A percentile compares a stretch with the other conserved stretches of the same genome.
Conservation (phyloP, 176 grass and related monocot species). For the Poa pratensis region DNA sequence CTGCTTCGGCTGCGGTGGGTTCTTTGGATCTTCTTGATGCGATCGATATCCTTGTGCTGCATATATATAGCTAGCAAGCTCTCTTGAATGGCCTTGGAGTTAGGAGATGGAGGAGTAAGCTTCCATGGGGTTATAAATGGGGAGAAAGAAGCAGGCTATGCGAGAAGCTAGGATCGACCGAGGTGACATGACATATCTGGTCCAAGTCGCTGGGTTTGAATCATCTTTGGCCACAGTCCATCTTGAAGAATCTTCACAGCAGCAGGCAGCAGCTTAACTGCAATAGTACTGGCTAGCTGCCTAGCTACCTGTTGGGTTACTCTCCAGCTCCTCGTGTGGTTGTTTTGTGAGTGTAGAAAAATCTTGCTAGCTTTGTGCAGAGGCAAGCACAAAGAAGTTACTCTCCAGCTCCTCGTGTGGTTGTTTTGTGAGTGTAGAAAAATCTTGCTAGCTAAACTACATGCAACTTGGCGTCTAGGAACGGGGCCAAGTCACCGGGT, state of each 20-base stretch:
- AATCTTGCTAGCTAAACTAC: not conserved
- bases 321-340: not conserved
- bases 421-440: not conserved
- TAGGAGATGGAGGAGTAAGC: slow-evolving; percentile 18
- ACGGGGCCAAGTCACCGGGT: not conserved
- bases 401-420: not conserved
- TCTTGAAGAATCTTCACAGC: slow-evolving; percentile 42
- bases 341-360: not conserved
- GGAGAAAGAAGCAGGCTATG: slow-evolving; percentile 31
- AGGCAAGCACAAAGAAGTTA: no score
- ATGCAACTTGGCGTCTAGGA: not conserved
- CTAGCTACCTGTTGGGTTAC: not conserved
- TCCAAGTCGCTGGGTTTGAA: slow-evolving; percentile 67
- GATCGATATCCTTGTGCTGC: not conserved
- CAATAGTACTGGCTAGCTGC: not conserved
- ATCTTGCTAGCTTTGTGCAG: no score
- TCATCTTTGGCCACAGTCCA: slow-evolving; percentile 19
- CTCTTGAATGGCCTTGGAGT: slow-evolving; percentile 5
- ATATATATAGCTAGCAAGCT: not conserved
- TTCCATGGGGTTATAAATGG: slow-evolving; percentile 33
- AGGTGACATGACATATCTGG: slow-evolving; percentile 31
- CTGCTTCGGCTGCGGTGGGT: not conserved
- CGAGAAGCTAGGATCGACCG: not conserved
- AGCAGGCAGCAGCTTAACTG: not conserved
- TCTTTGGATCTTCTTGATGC: slow-evolving; percentile 24